These are phyloP conservation scores for Fraxinus quadrangulata DNA, from an alignment of 257 asterid species.

Conservation along the genomic window DNA sequence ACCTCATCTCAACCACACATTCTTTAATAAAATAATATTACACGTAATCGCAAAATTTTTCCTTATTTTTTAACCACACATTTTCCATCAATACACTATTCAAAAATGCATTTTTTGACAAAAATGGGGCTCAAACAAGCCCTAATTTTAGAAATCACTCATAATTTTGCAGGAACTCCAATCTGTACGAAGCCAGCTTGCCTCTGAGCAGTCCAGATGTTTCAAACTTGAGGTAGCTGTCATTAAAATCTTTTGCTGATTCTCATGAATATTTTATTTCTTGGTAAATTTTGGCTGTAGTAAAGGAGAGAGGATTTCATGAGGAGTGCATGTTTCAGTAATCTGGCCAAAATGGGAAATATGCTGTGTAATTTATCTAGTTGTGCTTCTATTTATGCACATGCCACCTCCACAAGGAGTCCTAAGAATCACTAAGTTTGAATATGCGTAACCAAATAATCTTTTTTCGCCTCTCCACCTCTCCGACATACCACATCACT, in stretches of 20 bases:
- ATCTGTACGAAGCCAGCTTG: constrained; percentile 88
- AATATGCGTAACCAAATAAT: background rate
- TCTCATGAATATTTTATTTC: background rate
- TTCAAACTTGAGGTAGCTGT: constrained; percentile 91
- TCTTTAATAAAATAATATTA: too few species aligned
- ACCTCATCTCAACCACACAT: too few species aligned
- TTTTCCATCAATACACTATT: too few species aligned
- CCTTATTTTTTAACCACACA: too few species aligned
- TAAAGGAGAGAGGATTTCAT: background rate
- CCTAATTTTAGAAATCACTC: background rate
- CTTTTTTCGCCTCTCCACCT: background rate
- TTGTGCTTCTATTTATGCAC: background rate
- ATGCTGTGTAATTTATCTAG: background rate
- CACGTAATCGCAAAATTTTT: too few species aligned
- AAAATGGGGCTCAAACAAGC: too few species aligned
- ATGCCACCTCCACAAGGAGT: background rate
- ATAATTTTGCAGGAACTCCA: constrained; percentile 78
- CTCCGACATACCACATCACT: background rate
- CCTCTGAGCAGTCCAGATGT: constrained; percentile 94
- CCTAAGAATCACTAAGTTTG: background rate
- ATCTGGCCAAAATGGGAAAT: background rate
- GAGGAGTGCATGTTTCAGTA: background rate
- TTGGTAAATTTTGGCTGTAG: background rate
- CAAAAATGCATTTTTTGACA: too few species aligned
- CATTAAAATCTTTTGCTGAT: constrained; percentile 19